Evolutionary conservation across 208 protist species (phyloP).

Genomic region (Leishmania major): DNA sequence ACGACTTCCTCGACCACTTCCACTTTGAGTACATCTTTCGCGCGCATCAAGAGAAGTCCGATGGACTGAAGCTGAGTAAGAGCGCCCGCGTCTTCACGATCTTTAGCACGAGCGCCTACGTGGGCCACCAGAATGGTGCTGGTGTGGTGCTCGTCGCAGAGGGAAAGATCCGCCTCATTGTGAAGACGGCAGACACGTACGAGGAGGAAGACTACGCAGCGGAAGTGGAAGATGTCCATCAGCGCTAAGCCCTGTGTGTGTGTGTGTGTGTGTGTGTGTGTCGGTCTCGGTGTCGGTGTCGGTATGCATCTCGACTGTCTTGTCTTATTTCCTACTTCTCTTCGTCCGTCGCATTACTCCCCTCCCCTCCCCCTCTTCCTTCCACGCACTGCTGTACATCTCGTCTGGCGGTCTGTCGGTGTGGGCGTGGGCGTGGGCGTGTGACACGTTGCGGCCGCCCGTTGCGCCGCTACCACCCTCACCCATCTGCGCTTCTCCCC

Average conservation of each 20-base stretch:
- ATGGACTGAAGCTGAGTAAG: constrained; percentile 93
- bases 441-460: background rate
- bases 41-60: constrained; percentile 92
- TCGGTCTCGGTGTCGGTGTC: no score
- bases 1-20: constrained; percentile 87
- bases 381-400: background rate
- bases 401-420: background rate
- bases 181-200: constrained; percentile 84
- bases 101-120: constrained; percentile 93
- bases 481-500: background rate
- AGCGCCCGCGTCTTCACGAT: constrained; percentile 92
- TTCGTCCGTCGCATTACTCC: background rate
- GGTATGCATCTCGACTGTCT: background rate
- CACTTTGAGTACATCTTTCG: constrained; percentile 93
- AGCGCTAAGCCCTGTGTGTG: constrained; percentile 10
- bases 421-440: background rate
- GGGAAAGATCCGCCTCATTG: constrained; percentile 88
- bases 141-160: constrained; percentile 91
- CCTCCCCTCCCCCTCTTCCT: background rate
- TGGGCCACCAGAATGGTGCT: constrained; percentile 91
- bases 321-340: background rate
- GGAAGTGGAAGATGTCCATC: constrained; percentile 36
- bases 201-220: constrained; percentile 54
- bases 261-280: constrained; percentile 1
- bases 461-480: background rate